phyloP scores from a whole-genome alignment of 495 filamentous ascomycete genomes.

The Penicillium cinerascens region DNA sequence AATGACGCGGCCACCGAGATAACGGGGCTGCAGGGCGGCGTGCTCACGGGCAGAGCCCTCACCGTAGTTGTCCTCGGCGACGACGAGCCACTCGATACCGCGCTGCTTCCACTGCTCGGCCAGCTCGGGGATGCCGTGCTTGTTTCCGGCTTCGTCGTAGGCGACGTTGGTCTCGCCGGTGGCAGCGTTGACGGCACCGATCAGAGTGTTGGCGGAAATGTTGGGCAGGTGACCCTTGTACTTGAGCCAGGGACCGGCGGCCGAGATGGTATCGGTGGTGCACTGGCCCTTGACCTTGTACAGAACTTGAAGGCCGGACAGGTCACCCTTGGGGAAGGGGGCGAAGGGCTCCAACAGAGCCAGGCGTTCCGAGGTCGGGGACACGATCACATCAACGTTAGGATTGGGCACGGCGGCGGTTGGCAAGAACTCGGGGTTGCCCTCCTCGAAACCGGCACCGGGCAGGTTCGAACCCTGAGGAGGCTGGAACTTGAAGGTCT shows the following conservation, averaged over 20 bases:
- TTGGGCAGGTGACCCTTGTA: constrained; percentile 99
- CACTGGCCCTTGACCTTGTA: constrained; percentile 97
- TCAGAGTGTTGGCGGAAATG: constrained; percentile 93
- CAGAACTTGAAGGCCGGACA: constrained; percentile 65
- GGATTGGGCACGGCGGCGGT: constrained; percentile 63
- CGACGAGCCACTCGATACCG: constrained; percentile 75
- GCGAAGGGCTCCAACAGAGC: constrained; percentile 89
- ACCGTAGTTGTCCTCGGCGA: constrained; percentile 97
- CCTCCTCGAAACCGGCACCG: constrained; percentile 69
- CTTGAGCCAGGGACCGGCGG: constrained; percentile 95
- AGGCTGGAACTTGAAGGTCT: constrained; percentile 79
- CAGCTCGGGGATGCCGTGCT: constrained; percentile 73
- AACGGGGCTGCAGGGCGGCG: constrained; percentile 92
- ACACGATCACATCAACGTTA: constrained; percentile 59
- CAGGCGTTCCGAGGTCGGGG: constrained; percentile 80
- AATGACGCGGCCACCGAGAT: constrained; percentile 84
- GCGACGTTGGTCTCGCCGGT: constrained; percentile 90
- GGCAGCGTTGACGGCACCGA: constrained; percentile 86
- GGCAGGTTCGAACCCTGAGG: constrained; percentile 79
- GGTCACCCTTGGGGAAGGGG: constrained; percentile 73
- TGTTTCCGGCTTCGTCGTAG: constrained; percentile 70
- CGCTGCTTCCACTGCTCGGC: constrained; percentile 74
- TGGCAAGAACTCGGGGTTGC: constrained; percentile 72
- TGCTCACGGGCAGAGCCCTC: constrained; percentile 94
- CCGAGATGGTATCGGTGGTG: constrained; percentile 97